Evolutionary conservation across 352 stramenopile genomes (phyloP).

Genomic region (Pythium folliculosum): DNA sequence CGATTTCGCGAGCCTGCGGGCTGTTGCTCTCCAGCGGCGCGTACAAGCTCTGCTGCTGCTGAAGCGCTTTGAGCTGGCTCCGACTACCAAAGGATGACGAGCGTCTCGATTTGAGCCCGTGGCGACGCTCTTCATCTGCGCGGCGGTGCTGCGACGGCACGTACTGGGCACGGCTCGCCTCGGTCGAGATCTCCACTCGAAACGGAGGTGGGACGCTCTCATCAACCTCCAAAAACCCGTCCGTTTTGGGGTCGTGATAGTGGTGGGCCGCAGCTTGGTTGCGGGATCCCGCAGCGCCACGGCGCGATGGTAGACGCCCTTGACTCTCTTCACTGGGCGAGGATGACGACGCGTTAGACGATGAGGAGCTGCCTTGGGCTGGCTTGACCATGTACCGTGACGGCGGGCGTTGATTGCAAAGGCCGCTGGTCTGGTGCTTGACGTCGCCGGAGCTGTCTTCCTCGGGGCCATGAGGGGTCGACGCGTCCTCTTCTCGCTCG

Average conservation of each 20-base stretch:
- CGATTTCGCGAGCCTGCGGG: not conserved
- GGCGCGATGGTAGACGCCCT: constrained; percentile 36
- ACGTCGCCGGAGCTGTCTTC: not conserved
- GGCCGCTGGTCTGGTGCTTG: not conserved
- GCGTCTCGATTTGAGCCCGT: constrained; percentile 30
- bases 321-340: not conserved
- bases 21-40: not conserved
- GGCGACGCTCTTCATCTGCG: constrained; percentile 20
- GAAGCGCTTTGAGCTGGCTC: constrained; percentile 34
- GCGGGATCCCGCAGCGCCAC: constrained; percentile 43
- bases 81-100: constrained; percentile 51
- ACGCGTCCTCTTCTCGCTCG: constrained; percentile 25
- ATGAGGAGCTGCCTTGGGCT: constrained; percentile 13
- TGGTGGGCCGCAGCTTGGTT: constrained; percentile 39
- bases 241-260: constrained; percentile 74
- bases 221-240: constrained; percentile 80
- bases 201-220: constrained; percentile 82
- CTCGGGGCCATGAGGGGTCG: not conserved
- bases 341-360: constrained; percentile 15
- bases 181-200: constrained; percentile 74
- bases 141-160: constrained; percentile 11
- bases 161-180: constrained; percentile 32
- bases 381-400: constrained; percentile 80
- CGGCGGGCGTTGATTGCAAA: constrained; percentile 39
- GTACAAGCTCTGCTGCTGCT: constrained; percentile 11